Conservation (phyloP, 163 green algal species). For the Volvox carteri region DNA sequence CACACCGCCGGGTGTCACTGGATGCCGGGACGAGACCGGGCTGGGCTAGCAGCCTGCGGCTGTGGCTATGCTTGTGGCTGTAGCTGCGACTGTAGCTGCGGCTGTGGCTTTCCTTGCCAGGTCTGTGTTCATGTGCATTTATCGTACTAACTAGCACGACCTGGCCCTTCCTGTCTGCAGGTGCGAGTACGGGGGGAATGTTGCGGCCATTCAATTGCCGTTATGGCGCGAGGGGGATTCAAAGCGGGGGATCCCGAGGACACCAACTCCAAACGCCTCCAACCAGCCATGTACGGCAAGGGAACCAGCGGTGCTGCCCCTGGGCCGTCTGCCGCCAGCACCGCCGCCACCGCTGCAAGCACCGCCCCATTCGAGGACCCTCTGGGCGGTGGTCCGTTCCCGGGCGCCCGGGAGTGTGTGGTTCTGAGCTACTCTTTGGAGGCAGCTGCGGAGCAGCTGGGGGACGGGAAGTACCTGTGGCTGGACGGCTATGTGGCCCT, state of each 20-base stretch:
- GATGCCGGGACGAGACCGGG: too few species aligned
- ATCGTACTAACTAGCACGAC: too few species aligned
- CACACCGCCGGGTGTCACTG: too few species aligned
- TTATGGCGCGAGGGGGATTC: slow-evolving; percentile 53
- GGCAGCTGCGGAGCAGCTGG: background rate
- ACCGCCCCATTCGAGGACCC: background rate
- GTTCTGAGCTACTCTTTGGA: slow-evolving; percentile 44
- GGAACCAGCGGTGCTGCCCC: background rate
- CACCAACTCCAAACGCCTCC: background rate
- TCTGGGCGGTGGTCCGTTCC: background rate
- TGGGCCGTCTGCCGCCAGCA: background rate
- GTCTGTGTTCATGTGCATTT: too few species aligned
- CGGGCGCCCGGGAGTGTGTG: slow-evolving; percentile 39
- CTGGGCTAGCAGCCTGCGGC: too few species aligned
- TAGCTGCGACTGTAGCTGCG: too few species aligned
- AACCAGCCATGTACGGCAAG: slow-evolving; percentile 13
- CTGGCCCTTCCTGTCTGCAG: too few species aligned
- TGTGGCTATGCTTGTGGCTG: too few species aligned
- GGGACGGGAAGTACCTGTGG: slow-evolving; percentile 50
- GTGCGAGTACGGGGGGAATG: slow-evolving; percentile 21
- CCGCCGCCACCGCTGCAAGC: too few species aligned
- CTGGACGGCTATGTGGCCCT: slow-evolving; percentile 23
- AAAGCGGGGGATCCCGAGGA: slow-evolving; percentile 38
- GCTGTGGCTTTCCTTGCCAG: too few species aligned
- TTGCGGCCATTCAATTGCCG: background rate